Evolutionary conservation across 2,329 filamentous ascomycete species (phyloP).

Genomic region (Claviceps purpurea): DNA sequence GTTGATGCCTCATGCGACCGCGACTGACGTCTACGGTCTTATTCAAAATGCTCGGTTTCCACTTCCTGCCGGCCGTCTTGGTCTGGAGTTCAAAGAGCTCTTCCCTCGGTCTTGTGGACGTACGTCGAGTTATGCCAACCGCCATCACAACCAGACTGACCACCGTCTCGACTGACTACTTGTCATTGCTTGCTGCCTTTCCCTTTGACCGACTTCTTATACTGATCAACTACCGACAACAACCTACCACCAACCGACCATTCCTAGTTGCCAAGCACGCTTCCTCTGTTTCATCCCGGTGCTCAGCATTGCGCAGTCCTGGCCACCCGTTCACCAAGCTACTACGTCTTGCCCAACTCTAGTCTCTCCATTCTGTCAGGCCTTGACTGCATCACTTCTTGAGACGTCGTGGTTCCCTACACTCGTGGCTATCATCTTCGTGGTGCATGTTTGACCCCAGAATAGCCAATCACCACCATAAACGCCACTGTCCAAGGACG

Average conservation of each 20-base stretch:
- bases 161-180: neutral
- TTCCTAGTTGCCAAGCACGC: neutral
- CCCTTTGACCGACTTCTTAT: neutral
- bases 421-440: slow-evolving; percentile 19
- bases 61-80: neutral
- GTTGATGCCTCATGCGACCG: slow-evolving; percentile 8
- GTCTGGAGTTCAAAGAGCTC: neutral
- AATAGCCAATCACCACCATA: slow-evolving; percentile 22
- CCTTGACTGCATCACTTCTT: slow-evolving; percentile 2
- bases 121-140: neutral
- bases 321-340: slow-evolving; percentile 7
- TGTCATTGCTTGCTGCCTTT: too few relatives aligned
- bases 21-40: slow-evolving; percentile 7
- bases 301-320: slow-evolving; percentile 12
- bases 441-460: slow-evolving; percentile 18
- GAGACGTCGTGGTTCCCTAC: slow-evolving; percentile 17
- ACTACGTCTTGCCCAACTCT: neutral
- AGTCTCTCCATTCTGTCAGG: neutral
- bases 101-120: neutral
- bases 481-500: slow-evolving; percentile 16
- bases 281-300: slow-evolving; percentile 6
- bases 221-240: neutral
- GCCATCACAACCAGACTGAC: neutral
- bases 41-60: slow-evolving; percentile 2
- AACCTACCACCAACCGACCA: neutral